Base-by-base conservation (phyloP, 331 rosid species). In the Saraca asoca region DNA sequence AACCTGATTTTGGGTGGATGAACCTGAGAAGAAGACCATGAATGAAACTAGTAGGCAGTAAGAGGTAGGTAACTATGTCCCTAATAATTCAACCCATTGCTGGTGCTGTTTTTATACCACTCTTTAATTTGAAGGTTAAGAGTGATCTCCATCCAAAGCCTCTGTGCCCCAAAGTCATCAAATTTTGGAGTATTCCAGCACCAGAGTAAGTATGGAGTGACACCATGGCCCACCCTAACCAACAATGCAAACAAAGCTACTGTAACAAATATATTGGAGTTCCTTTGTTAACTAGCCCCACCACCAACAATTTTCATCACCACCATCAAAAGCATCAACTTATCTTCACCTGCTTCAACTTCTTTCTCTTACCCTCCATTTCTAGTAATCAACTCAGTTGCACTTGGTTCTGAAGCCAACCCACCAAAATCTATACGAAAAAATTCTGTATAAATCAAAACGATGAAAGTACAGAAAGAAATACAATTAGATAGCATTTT, bases 111-210 rank as follows among this genome's bases (percentile, higher is more conserved):
- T 4, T 60, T 69, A 58, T 94, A 94, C 97, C 97, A 94, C 29
- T 90, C 84, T 59, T 69, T 77, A 18, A 84, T 60, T 9, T 97
- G 98, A 2, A 94, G 63, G 53, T 88, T 84, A 35, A 80, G 62
- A 6, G 98, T 90, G 55, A 94, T 78, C 78, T 94, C 98, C 98
- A 94, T 94, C 98, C 98, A 90, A 80, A 90, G 98, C 78, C 98
- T 85, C 79, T 94, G 95, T 0, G 98, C 97, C 80, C 90, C 97
- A 20, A 79, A 90, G 72, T 94, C 97, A 0, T 97, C 97, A 57
- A 66, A 90, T 58, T 88, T 94, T 0, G 98, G 97, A 77, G 95
- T 86, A 55, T 69, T 14, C 75, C 87, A 37, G 88, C 88, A 49
- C 97, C 97, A 1, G 96, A 94, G 70, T 93, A 93, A 59, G 96